phyloP scores from a whole-genome alignment of 129 eudicot genomes.

The Ambrosia artemisiifolia region DNA sequence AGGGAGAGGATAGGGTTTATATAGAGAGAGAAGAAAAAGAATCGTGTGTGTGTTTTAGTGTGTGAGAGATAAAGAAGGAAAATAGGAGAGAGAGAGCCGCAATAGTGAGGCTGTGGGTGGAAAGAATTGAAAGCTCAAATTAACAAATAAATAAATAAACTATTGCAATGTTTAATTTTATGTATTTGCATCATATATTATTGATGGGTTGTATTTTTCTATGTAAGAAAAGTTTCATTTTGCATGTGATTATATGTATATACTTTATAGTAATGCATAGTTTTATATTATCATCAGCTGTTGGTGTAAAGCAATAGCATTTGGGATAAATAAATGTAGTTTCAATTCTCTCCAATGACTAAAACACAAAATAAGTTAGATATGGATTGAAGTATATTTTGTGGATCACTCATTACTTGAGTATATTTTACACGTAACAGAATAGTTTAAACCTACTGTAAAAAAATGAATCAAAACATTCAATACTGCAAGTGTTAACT shows the following conservation, averaged over 20 bases:
- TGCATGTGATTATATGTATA: no score
- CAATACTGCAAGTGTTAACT: no score
- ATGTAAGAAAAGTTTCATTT: no score
- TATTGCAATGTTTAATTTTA: no score
- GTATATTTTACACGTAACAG: not conserved
- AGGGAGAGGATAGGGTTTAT: slow-evolving; percentile 54
- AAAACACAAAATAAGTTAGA: not conserved
- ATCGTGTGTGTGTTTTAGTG: slow-evolving; percentile 20
- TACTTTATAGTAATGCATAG: not conserved
- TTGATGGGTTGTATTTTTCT: no score
- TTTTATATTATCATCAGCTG: not conserved
- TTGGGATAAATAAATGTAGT: not conserved
- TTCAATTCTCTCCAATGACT: not conserved
- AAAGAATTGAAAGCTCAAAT: slow-evolving; percentile 7
- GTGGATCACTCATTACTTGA: not conserved
- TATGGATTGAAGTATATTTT: not conserved
- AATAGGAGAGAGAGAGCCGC: slow-evolving; percentile 52
- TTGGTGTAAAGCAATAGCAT: not conserved
- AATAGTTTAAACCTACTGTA: not conserved
- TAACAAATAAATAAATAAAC: not conserved
- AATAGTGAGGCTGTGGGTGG: slow-evolving; percentile 41
- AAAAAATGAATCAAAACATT: not conserved
- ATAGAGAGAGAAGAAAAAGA: slow-evolving; percentile 42
- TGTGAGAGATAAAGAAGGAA: slow-evolving; percentile 30
- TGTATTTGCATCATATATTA: no score